Conservation (phyloP, 2,329 filamentous ascomycete species). For the Penicillium sp. region DNA sequence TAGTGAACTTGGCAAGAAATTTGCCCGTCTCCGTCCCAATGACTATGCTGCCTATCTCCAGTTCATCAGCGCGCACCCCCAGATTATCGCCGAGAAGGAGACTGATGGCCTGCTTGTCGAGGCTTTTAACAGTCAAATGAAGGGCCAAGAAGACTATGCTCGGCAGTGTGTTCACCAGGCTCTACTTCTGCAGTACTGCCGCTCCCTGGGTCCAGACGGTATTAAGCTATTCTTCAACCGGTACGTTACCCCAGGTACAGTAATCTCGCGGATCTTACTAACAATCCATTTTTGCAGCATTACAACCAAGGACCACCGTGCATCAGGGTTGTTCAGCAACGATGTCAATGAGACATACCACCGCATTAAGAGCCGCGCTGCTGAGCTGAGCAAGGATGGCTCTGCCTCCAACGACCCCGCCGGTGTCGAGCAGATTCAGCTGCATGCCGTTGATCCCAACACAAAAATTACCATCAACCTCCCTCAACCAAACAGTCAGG, state of each 20-base stretch:
- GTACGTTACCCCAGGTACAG: conserved; percentile 30
- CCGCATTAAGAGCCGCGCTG: conserved; percentile 74
- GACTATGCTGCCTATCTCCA: conserved; percentile 73
- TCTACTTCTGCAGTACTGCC: conserved; percentile 89
- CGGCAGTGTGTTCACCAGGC: conserved; percentile 91
- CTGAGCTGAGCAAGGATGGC: conserved; percentile 67
- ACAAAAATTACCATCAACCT: conserved; percentile 88
- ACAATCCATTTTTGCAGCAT: conserved; percentile 51
- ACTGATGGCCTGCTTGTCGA: conserved; percentile 88
- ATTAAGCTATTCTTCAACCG: conserved; percentile 94
- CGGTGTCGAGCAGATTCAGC: conserved; percentile 92
- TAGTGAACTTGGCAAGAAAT: conserved; percentile 74
- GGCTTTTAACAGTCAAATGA: conserved; percentile 82
- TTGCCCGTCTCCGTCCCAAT: conserved; percentile 72
- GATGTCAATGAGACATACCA: conserved; percentile 88
- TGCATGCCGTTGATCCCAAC: conserved; percentile 91
- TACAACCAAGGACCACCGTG: conserved; percentile 84
- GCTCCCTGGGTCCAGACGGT: conserved; percentile 82
- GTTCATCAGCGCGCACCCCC: conserved; percentile 76
- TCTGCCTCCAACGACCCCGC: conserved; percentile 53
- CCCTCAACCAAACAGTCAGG: conserved; percentile 67
- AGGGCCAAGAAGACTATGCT: conserved; percentile 50
- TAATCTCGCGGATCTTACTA: conserved; percentile 7
- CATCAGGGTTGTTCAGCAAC: conserved; percentile 85
- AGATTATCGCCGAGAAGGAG: conserved; percentile 79